phyloP scores from a whole-genome alignment of 2,329 filamentous ascomycete species.

The Curvularia lunata region DNA sequence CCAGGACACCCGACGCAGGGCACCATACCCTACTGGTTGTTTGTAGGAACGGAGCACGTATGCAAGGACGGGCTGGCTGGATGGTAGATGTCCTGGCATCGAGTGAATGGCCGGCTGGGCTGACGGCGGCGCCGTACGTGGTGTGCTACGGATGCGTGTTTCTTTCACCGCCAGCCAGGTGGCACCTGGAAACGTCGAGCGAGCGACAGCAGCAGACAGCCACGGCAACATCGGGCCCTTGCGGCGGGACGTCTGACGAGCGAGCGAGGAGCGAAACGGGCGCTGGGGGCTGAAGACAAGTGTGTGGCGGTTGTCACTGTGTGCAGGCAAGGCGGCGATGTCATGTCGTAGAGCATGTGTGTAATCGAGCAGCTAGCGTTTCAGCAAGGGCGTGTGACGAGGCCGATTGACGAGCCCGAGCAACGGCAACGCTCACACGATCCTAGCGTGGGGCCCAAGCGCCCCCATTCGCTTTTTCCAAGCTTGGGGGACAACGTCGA shows the following conservation, averaged over 20 bases:
- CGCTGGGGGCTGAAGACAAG: slow-evolving; percentile 1
- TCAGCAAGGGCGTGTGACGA: slow-evolving; percentile 24
- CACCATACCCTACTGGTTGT: slow-evolving; percentile 19
- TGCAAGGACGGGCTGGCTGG: neutral
- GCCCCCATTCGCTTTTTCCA: slow-evolving; percentile 16
- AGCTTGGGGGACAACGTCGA: slow-evolving; percentile 22
- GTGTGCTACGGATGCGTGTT: slow-evolving; percentile 2
- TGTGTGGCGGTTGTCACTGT: neutral
- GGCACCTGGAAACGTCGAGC: slow-evolving; percentile 22
- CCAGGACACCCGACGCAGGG: slow-evolving; percentile 36
- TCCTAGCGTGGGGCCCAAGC: slow-evolving; percentile 22
- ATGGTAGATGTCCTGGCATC: slow-evolving; percentile 1
- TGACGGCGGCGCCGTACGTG: slow-evolving; percentile 15
- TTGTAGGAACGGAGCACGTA: no score
- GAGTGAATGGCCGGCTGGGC: slow-evolving; percentile 15
- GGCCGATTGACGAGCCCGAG: slow-evolving; percentile 20
- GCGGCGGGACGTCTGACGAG: slow-evolving; percentile 8
- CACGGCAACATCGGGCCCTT: slow-evolving; percentile 23
- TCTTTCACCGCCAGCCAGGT: slow-evolving; percentile 22
- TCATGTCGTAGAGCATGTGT: neutral
- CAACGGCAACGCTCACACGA: slow-evolving; percentile 14
- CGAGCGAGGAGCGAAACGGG: neutral
- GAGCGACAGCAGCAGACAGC: slow-evolving; percentile 23
- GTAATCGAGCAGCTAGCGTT: slow-evolving; percentile 19
- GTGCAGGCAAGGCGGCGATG: neutral